Conservation (phyloP, 2,329 filamentous ascomycete genomes). For the Venturia pyrina region DNA sequence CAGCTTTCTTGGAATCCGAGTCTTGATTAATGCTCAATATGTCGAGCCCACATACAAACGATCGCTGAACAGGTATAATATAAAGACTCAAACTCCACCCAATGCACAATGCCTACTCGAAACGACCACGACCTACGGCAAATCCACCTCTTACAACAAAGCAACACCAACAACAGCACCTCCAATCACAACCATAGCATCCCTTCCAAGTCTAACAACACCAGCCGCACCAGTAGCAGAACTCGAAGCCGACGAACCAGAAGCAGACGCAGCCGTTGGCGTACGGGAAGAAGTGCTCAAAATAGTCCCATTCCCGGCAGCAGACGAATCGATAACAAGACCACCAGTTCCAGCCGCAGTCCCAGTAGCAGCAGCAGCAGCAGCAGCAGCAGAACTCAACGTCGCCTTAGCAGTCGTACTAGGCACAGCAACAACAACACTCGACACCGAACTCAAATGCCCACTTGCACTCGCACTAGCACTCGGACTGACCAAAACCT, state of each 20-base stretch:
- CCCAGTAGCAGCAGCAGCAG: background rate
- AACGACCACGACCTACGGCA: background rate
- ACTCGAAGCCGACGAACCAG: background rate
- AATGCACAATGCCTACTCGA: background rate
- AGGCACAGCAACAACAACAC: background rate
- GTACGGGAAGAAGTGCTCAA: background rate
- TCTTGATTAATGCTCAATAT: background rate
- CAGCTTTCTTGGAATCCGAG: background rate
- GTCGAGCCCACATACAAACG: background rate
- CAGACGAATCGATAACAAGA: background rate
- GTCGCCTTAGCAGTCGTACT: background rate
- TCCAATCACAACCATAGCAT: background rate
- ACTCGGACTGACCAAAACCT: background rate
- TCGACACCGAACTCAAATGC: background rate
- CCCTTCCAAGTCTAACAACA: background rate
- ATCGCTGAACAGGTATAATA: background rate
- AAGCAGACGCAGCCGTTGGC: background rate
- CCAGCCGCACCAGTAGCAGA: background rate
- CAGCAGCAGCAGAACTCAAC: background rate
- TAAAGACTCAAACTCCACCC: background rate
- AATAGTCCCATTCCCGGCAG: background rate
- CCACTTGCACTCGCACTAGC: background rate
- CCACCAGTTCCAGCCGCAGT: background rate
- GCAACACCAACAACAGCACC: slow-evolving; percentile 3
- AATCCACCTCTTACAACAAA: background rate